A percentile compares a stretch with the other conserved stretches of the same genome.
phyloP scores from a whole-genome alignment of 768 basidiomycete genomes.

The Russula dissimulans region DNA sequence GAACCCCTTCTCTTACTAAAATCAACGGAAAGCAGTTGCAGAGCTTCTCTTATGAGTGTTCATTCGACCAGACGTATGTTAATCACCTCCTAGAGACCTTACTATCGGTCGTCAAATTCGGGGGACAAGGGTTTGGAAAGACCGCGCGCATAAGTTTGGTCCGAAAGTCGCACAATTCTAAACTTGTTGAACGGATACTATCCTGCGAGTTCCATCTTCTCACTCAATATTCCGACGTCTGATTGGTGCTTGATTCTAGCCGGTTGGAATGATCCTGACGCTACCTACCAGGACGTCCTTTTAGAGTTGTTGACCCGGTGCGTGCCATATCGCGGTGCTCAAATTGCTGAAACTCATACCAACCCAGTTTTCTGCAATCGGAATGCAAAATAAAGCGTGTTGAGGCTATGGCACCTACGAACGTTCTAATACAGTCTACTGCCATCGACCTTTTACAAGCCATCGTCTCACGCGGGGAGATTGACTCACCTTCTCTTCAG shows the following conservation, averaged over 20 bases:
- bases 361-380: constrained; percentile 59
- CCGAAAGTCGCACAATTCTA: constrained; percentile 54
- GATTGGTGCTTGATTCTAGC: constrained; percentile 2
- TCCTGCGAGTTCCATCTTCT: constrained; percentile 35
- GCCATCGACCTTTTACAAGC: constrained; percentile 77
- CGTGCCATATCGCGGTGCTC: constrained; percentile 16
- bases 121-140: constrained; percentile 81
- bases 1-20: constrained; percentile 39
- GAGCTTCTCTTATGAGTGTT: constrained; percentile 56
- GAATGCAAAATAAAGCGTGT: constrained; percentile 50
- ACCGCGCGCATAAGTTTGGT: constrained; percentile 56
- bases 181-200: constrained; percentile 53
- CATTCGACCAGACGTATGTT: constrained; percentile 69
- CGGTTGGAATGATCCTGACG: constrained; percentile 35
- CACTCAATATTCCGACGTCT: constrained; percentile 9
- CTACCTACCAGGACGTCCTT: constrained; percentile 69
- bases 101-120: constrained; percentile 71
- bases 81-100: constrained; percentile 71
- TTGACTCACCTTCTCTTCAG: constrained; percentile 50
- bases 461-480: constrained; percentile 72
- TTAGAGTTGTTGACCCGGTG: constrained; percentile 68
- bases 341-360: neutral
- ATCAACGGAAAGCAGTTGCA: constrained; percentile 59
- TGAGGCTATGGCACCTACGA: constrained; percentile 49
- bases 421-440: constrained; percentile 59